Conservation (phyloP, 2,329 filamentous ascomycete species). For the Verticillium albo-atrum region DNA sequence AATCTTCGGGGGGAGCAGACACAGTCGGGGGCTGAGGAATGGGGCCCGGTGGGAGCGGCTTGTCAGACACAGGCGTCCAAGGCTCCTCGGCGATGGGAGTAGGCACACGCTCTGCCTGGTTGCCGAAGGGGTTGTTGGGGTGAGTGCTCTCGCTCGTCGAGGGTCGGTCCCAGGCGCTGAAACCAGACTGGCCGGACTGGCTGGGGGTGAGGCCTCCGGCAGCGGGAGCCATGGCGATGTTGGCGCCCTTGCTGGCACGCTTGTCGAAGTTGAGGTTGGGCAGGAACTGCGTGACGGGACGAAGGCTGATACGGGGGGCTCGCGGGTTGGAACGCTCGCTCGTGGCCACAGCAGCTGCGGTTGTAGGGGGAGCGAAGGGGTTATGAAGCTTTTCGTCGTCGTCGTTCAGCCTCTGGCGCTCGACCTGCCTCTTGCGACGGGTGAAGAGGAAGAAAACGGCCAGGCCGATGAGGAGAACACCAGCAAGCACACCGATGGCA, state of each 20-base stretch:
- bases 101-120: slow-evolving; percentile 47
- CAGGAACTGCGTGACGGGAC: slow-evolving; percentile 79
- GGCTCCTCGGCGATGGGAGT: slow-evolving; percentile 36
- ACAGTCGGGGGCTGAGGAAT: slow-evolving; percentile 27
- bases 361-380: slow-evolving; percentile 27
- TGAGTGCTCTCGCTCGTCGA: slow-evolving; percentile 41
- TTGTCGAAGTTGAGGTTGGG: slow-evolving; percentile 57
- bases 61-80: slow-evolving; percentile 28
- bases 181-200: slow-evolving; percentile 20
- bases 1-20: slow-evolving; percentile 16
- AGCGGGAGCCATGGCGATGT: slow-evolving; percentile 28
- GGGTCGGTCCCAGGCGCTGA: slow-evolving; percentile 44
- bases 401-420: slow-evolving; percentile 35
- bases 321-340: slow-evolving; percentile 18
- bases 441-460: slow-evolving; percentile 68
- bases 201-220: slow-evolving; percentile 21
- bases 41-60: slow-evolving; percentile 9
- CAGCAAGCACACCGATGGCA: slow-evolving; percentile 73
- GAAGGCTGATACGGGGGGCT: slow-evolving; percentile 80
- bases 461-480: slow-evolving; percentile 61
- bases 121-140: slow-evolving; percentile 67
- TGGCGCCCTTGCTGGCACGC: slow-evolving; percentile 44
- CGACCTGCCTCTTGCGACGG: slow-evolving; percentile 63
- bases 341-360: slow-evolving; percentile 12
- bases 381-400: slow-evolving; percentile 63